A percentile compares a stretch with the other conserved stretches of the same genome.
phyloP scores from a whole-genome alignment of 148 eudicot species.

The Amaranthus hypochondriacus region DNA sequence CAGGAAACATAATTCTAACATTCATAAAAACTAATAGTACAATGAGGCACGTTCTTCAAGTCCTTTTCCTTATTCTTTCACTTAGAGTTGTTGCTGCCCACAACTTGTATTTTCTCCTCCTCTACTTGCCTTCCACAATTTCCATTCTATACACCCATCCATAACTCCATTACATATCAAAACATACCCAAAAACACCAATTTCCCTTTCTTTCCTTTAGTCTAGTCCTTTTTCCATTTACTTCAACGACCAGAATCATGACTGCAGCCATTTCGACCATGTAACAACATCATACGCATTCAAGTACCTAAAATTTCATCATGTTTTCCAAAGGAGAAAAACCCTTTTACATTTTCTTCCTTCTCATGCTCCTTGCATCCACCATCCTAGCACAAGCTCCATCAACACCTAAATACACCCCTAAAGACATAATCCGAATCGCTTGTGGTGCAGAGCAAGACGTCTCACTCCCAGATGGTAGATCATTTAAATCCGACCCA shows the following conservation, averaged over 20 bases:
- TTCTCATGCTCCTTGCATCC: slow-evolving; percentile 13
- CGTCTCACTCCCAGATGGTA: slow-evolving; percentile 43
- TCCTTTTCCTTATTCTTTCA: slow-evolving; percentile 4
- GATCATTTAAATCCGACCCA: slow-evolving; percentile 65
- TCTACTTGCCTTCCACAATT: slow-evolving; percentile 19
- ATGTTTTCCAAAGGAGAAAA: slow-evolving; percentile 12
- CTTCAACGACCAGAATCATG: background rate
- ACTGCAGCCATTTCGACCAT: background rate
- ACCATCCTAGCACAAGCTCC: background rate
- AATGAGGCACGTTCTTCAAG: slow-evolving; percentile 41
- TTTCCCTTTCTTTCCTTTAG: background rate
- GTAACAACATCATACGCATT: background rate
- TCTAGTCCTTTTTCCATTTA: background rate
- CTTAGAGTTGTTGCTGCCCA: slow-evolving; percentile 38
- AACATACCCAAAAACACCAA: slow-evolving; percentile 2
- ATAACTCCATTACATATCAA: slow-evolving; percentile 3
- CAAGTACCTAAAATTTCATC: background rate
- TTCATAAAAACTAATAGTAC: slow-evolving; percentile 22
- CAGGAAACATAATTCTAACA: slow-evolving; percentile 9
- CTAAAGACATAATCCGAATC: slow-evolving; percentile 48
- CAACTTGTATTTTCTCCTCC: slow-evolving; percentile 29
- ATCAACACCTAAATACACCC: slow-evolving; percentile 31
- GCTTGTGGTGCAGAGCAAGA: slow-evolving; percentile 47
- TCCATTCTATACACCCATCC: background rate
- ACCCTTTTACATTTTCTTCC: slow-evolving; percentile 9